Evolutionary conservation across 306 rosid genomes (phyloP), one percentile per base, ranked within the genome.

Genomic region (Inga oerstediana): DNA sequence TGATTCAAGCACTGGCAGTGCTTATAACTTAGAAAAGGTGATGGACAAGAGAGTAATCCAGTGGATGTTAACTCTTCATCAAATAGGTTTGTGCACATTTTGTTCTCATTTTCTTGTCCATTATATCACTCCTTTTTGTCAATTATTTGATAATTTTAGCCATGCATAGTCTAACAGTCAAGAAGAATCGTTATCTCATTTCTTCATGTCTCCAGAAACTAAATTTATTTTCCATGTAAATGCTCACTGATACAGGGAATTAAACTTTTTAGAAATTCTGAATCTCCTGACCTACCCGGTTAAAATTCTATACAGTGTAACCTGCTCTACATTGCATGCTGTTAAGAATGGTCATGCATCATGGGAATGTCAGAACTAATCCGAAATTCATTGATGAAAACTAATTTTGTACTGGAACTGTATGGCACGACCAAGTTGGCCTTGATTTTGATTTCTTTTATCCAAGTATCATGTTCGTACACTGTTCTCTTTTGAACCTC

Each of bases 61-160:
- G 84, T 97, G 99, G 99, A 76, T 97, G 97, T 94, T 89, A 85
- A 97, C 97, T 81, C 91, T 97, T 59, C 99, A 97, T 92, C 99
- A 97, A 86, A 97, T 94, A 86, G 99, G 99, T 97, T 65, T 67
- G 97, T 88, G 65, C 71, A 46, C 58, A 49, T 44, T 75, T 82
- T 80, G 15, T 16, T 46, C 13, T 51, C 19, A 65, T 19, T 62
- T 15, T 77, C 39, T 66, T 62, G 27, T 75, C 59, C 41, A 24
- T 77, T 37, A 45, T 62, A 71, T 43, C 44, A 75, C 75, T 41
- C 19, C 72, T 30, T 39, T 74, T 32, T 44, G 44, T 34, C 76
- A 30, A 44, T 58, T 73, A 10, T 13, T 65, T 44, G 34, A 30
- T 82, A 69, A 14, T 13, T 78, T 66, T n/a, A 10, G n/a, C 24